Evolutionary conservation across 371 early-diverging fungal genomes (phyloP), one percentile per base, ranked within the genome.

Genomic region (Hamiltosporidium tvaerminnensis): DNA sequence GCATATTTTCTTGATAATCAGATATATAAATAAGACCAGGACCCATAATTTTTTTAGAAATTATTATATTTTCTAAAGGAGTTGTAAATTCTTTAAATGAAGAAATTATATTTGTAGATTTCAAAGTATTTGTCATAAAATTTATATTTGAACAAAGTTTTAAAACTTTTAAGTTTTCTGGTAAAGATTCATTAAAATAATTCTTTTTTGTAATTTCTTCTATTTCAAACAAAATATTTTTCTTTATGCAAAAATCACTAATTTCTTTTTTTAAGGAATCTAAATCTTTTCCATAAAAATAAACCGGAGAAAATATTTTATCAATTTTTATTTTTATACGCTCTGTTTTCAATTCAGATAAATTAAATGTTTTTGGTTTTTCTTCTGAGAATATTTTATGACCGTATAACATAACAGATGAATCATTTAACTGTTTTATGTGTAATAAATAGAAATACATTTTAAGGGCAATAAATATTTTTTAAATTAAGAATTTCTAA

Each of bases 11-110:
- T 14, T 53, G 23, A 55, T 59, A 34, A 38, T 68, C 49, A 57
- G 53, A 36, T 32, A 79, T 62, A 36, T 67, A 12, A 30, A 76
- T 39, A 5, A 75, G 16, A 39, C 73, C 49, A 16, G 69, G 62
- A 2, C 73, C 73, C 56, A 53, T 72, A n/a, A 79, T 67, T 31
- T 63, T 65, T 65, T 68, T 68, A 2, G 65, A 65, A 23, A 79
- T 64, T 34, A 79, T 63, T 44, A 76, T 53, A 9, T 73, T 61
- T 56, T 79, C 77, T 31, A 75, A 52, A 7, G 75, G 77, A 49
- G 53, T 62, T 0, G 31, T 10, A 65, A 76, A 79, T 49, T 70
- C 72, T 53, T 61, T 57, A n/a, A 57, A 37, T 32, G 1, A 53
- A 53, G 44, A 63, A 35, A 67, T 33, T 67, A 2, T 23, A 2